Base-by-base conservation (phyloP, 768 basidiomycete species). In the Amylocystis lapponica region DNA sequence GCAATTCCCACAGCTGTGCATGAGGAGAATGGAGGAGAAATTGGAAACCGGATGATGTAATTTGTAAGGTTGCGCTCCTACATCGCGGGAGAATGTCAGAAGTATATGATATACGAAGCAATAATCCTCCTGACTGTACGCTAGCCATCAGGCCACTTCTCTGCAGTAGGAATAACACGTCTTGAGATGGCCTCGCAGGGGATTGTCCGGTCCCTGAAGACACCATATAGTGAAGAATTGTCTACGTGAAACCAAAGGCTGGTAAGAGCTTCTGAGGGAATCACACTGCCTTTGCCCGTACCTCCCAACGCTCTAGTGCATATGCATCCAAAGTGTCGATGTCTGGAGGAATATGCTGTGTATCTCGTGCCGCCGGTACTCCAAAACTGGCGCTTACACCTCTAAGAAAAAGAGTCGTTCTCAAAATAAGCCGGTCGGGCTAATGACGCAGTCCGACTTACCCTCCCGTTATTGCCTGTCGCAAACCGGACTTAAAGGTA, bases 181-280 rank as follows among this genome's bases (percentile, higher is more conserved):
- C 86, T 48, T 81, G 78, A 1, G 87, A 87, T 5, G 93, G 91
- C 58, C 77, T 79, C 7, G 81, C 67, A 20, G 86, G 78, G 27
- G 75, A 68, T 58, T 86, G 79, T n/a, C 81, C 88, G 22, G 78
- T 80, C 11, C 82, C 88, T 25, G 87, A 95, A 8, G 90, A 93
- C 3, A 99, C 96, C 93, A 99, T 96, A 59, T 89, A 98, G 64
- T 97, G 92, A 33, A 98, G 73, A 55, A 98, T 95, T 0, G 91
- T 93, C 93, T 98, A 48, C 23, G 35, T 33, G 14, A 2, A n/a
- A n/a, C n/a, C n/a, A n/a, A n/a, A n/a, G n/a, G n/a, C n/a, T n/a
- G n/a, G n/a, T n/a, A n/a, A n/a, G n/a, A n/a, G n/a, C n/a, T n/a
- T n/a, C n/a, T n/a, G n/a, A n/a, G n/a, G n/a, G n/a, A n/a, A n/a